A percentile compares a stretch with the other conserved stretches of the same genome.
These are phyloP conservation scores for Blastobotrys parvus DNA, from an alignment of 805 yeast genomes.

Conservation along the genomic window DNA sequence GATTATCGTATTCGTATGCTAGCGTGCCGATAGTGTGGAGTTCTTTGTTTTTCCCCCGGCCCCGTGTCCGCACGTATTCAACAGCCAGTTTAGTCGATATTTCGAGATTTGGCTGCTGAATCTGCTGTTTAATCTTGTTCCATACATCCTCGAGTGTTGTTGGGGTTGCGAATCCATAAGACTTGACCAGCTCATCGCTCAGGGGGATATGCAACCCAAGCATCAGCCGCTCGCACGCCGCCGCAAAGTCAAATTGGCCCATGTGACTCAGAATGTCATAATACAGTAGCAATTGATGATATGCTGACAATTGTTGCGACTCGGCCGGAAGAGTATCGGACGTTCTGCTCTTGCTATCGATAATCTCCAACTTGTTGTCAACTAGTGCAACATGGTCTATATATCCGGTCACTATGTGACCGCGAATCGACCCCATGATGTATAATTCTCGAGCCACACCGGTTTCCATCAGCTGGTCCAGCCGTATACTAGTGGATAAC, in stretches of 20 bases:
- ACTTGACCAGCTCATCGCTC: not conserved
- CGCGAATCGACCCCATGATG: conserved; percentile 20
- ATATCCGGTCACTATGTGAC: conserved; percentile 20
- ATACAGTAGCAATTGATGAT: conserved; percentile 27
- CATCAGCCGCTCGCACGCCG: conserved; percentile 4
- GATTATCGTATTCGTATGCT: conserved; percentile 11
- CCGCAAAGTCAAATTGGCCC: conserved; percentile 8
- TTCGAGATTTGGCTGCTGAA: not conserved
- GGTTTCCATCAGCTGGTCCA: conserved; percentile 2
- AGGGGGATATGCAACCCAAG: conserved; percentile 7
- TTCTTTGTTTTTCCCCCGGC: conserved; percentile 3
- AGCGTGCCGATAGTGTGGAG: conserved; percentile 8
- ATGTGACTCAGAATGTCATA: conserved; percentile 16
- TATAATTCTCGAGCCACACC: conserved; percentile 22
- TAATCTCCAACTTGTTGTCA: conserved; percentile 11
- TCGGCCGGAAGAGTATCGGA: conserved; percentile 10
- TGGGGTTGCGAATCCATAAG: not conserved
- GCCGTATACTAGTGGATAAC: conserved; percentile 7
- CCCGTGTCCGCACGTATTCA: conserved; percentile 9
- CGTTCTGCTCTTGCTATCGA: conserved; percentile 25
- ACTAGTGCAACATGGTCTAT: conserved; percentile 18
- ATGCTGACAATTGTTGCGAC: conserved; percentile 22
- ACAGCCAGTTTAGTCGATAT: conserved; percentile 10
- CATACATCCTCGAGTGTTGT: not conserved
- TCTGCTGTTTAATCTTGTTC: not conserved